Conservation (phyloP, 73 alveolate genomes). For the Paramecium biaurelia region DNA sequence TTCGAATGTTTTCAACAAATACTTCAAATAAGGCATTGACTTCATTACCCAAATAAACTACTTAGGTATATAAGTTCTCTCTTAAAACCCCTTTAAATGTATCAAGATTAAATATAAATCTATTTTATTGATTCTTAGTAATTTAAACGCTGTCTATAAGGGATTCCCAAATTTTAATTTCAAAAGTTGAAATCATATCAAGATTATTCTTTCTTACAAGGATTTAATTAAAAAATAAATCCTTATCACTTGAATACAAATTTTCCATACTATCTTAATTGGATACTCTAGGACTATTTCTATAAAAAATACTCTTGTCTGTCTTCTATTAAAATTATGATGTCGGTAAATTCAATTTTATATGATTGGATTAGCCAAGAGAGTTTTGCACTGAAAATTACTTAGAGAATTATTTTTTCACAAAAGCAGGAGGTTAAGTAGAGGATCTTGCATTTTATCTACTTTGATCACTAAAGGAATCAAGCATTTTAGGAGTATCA, state of each 20-base stretch:
- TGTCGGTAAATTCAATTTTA: not conserved
- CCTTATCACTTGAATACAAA: constrained; percentile 1
- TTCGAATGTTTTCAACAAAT: not conserved
- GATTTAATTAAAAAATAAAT: not conserved
- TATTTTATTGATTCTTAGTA: not conserved
- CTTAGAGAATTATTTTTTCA: not conserved
- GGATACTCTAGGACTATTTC: not conserved
- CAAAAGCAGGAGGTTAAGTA: constrained; percentile 28
- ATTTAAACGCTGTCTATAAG: not conserved
- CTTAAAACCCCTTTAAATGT: constrained; percentile 16
- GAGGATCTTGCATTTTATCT: not conserved
- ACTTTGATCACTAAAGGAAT: not conserved
- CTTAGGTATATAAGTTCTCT: not conserved
- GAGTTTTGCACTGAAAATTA: not conserved
- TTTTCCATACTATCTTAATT: not conserved
- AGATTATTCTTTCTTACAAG: constrained; percentile 3
- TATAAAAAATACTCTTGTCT: not conserved
- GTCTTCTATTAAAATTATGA: not conserved
- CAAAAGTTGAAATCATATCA: constrained; percentile 14
- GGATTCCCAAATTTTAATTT: constrained; percentile 47
- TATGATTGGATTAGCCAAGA: not conserved
- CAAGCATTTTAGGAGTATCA: not conserved
- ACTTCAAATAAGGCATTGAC: constrained; percentile 38
- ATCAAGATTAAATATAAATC: not conserved
- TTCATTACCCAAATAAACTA: constrained; percentile 35